A percentile compares a stretch with the other conserved stretches of the same genome.
phyloP scores from a whole-genome alignment of 306 rosid species.

The Rosa rugosa region DNA sequence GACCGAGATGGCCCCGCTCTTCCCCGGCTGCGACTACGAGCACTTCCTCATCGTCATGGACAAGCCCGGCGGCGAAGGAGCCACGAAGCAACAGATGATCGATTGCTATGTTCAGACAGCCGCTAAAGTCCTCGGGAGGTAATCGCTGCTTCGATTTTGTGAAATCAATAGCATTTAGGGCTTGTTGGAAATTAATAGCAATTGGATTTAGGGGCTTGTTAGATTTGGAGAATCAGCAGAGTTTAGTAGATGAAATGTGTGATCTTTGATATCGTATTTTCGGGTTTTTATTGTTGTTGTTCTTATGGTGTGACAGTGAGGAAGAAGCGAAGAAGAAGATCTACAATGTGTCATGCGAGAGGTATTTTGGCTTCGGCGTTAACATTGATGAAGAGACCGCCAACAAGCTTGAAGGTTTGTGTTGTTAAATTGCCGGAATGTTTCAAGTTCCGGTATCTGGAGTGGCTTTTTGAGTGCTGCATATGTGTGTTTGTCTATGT shows the following conservation, averaged over 20 bases:
- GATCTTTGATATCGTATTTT: neutral
- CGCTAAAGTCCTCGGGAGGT: constrained; percentile 77
- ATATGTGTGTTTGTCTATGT: neutral
- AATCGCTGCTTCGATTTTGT: neutral
- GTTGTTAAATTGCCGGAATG: neutral
- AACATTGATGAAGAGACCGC: constrained; percentile 95
- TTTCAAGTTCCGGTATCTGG: neutral
- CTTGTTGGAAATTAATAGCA: neutral
- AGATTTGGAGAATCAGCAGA: neutral
- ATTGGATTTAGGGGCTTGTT: neutral
- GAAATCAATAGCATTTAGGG: neutral
- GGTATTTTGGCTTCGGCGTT: constrained; percentile 91
- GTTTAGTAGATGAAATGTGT: neutral
- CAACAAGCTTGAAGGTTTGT: constrained; percentile 78
- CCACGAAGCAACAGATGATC: constrained; percentile 81
- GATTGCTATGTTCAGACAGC: constrained; percentile 77
- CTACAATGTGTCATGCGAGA: constrained; percentile 83
- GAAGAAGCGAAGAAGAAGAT: constrained; percentile 94
- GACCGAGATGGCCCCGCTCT: constrained; percentile 93
- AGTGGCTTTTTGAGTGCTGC: neutral
- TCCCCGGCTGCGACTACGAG: constrained; percentile 93
- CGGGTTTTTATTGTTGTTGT: neutral
- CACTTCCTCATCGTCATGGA: constrained; percentile 99
- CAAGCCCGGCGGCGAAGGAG: constrained; percentile 83
- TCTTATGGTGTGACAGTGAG: constrained; percentile 42